phyloP scores from a whole-genome alignment of 345 rosid species.

The Euphorbia pulcherrima region DNA sequence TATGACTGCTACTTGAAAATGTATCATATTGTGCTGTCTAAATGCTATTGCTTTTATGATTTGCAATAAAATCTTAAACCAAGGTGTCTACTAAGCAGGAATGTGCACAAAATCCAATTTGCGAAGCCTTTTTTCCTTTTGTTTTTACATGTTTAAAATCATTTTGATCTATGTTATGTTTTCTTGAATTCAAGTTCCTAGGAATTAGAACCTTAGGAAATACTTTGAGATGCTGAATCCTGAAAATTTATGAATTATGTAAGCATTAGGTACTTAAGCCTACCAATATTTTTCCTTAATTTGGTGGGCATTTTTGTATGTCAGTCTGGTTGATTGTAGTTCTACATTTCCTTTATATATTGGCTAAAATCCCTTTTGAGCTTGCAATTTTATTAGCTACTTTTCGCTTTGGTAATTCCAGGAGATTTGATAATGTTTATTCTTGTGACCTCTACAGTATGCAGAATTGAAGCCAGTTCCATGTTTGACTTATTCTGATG shows the following conservation, averaged over 20 bases:
- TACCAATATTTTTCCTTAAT: not conserved
- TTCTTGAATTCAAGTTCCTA: not conserved
- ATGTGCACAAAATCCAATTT: not conserved
- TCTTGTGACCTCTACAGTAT: constrained; percentile 46
- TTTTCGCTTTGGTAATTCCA: not conserved
- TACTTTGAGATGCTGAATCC: not conserved
- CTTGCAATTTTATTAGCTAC: not conserved
- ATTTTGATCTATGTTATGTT: not conserved
- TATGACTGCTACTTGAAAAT: constrained; percentile 8
- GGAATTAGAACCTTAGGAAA: not conserved
- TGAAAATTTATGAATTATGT: not conserved
- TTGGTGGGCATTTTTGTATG: not conserved
- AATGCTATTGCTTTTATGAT: not conserved
- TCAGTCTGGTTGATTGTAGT: not conserved
- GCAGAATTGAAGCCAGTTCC: constrained; percentile 97
- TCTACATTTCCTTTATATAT: constrained; percentile 2
- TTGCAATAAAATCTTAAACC: not conserved
- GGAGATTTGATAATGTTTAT: not conserved
- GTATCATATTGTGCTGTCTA: not conserved
- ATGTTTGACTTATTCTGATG: constrained; percentile 78
- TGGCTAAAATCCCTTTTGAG: not conserved
- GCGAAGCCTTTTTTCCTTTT: not conserved
- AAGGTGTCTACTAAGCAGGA: not conserved
- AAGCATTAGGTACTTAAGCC: too few relatives aligned
- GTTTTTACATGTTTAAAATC: not conserved